Conservation (phyloP, 2,329 filamentous ascomycete species). For the Colletotrichum navitas region DNA sequence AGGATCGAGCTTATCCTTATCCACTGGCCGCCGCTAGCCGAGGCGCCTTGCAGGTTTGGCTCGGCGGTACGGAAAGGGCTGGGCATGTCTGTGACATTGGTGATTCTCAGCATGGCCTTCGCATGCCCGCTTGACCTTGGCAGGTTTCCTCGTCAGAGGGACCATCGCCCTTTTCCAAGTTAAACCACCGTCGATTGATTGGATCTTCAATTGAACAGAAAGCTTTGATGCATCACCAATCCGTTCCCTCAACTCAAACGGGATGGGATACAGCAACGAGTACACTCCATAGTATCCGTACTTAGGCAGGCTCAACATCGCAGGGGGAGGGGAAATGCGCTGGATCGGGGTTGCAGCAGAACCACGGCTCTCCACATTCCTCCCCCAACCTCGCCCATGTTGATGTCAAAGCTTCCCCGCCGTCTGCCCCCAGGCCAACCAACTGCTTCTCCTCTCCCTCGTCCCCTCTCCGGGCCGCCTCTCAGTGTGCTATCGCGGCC, state of each 20-base stretch:
- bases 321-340: background rate
- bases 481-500: conserved; percentile 31
- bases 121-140: background rate
- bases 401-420: conserved; percentile 36
- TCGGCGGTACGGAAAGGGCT: conserved; percentile 2
- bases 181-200: too few species aligned
- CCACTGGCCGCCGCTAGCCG: conserved; percentile 36
- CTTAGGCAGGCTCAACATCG: background rate
- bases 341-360: conserved; percentile 19
- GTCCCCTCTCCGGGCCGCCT: conserved; percentile 2
- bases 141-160: too few species aligned
- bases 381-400: conserved; percentile 23
- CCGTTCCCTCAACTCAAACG: background rate
- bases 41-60: conserved; percentile 21
- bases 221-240: background rate
- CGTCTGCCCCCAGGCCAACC: conserved; percentile 33
- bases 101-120: background rate
- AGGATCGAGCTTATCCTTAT: conserved; percentile 25
- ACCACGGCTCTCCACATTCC: conserved; percentile 35
- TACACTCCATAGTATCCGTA: background rate
- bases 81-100: background rate
- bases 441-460: conserved; percentile 9
- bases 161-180: background rate
- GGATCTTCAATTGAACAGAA: background rate
- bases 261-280: background rate